These are phyloP conservation scores for Botryotinia globosa DNA, from an alignment of 2,329 filamentous ascomycete genomes.

Conservation along the genomic window DNA sequence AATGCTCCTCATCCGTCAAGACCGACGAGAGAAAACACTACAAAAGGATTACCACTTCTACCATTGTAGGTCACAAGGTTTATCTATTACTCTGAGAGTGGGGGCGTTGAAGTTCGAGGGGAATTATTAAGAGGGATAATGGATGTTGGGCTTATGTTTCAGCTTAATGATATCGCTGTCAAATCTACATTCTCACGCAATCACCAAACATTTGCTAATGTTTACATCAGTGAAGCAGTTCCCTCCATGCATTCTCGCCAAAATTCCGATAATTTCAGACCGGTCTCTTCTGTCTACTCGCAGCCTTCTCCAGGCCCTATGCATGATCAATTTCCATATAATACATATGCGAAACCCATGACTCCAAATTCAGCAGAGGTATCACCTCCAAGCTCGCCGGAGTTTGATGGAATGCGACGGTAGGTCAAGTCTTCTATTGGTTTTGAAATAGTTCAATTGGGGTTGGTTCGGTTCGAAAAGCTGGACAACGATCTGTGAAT, in stretches of 20 bases:
- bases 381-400: slow-evolving; percentile 47
- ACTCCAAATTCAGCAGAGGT: slow-evolving; percentile 38
- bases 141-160: slow-evolving; percentile 22
- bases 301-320: slow-evolving; percentile 46
- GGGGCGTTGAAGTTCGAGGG: neutral
- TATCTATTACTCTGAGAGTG: neutral
- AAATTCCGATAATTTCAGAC: slow-evolving; percentile 41
- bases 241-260: slow-evolving; percentile 30
- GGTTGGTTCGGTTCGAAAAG: neutral
- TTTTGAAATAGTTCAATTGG: neutral
- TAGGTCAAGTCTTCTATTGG: slow-evolving; percentile 29
- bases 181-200: slow-evolving; percentile 24
- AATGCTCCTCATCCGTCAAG: slow-evolving; percentile 28
- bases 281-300: slow-evolving; percentile 62
- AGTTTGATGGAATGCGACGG: slow-evolving; percentile 29
- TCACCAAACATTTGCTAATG: slow-evolving; percentile 26
- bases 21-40: slow-evolving; percentile 31
- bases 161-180: slow-evolving; percentile 24
- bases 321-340: slow-evolving; percentile 27
- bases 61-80: slow-evolving; percentile 29
- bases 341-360: slow-evolving; percentile 35
- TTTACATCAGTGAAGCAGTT: slow-evolving; percentile 24
- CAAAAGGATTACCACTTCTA: slow-evolving; percentile 26
- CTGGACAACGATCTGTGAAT: neutral
- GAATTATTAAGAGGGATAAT: neutral